Evolutionary conservation across 2,329 filamentous ascomycete species (phyloP).

Genomic region (Chrysosporium queenslandicum): DNA sequence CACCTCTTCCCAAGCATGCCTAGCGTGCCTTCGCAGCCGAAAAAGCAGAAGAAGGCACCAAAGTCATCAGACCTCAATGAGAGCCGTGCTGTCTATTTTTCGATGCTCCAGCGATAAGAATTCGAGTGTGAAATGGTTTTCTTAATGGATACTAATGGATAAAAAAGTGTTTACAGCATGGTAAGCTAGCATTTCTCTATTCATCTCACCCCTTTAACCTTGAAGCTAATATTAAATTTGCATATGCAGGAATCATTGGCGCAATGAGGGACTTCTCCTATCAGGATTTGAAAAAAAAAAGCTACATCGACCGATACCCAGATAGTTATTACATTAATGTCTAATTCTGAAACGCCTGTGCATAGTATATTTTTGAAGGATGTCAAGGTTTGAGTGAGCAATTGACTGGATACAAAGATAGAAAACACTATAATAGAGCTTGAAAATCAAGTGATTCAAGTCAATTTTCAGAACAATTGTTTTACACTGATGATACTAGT

Average conservation of each 20-base stretch:
- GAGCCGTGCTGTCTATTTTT: conserved; percentile 9
- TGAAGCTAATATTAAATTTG: not conserved
- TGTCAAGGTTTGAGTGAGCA: not conserved
- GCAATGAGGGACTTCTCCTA: not conserved
- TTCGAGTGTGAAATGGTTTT: too few relatives aligned
- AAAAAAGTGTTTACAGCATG: not conserved
- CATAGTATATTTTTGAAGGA: not conserved
- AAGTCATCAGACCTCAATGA: not conserved
- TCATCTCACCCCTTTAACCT: not conserved
- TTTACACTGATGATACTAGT: too few relatives aligned
- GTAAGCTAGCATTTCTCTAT: not conserved
- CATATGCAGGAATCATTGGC: not conserved
- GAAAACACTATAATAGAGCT: not conserved
- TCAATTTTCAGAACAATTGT: not conserved
- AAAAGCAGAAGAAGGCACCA: conserved; percentile 1
- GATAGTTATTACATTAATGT: not conserved
- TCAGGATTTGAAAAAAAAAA: not conserved
- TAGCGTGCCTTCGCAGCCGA: not conserved
- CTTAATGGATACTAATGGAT: not conserved
- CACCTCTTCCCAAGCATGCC: not conserved
- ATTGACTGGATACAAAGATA: not conserved
- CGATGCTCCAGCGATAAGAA: conserved; percentile 10
- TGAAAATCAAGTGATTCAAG: not conserved
- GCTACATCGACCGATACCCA: not conserved
- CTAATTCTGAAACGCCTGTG: not conserved